These are phyloP conservation scores for Phytophthora megakarya DNA, from an alignment of 352 stramenopile species.

Conservation along the genomic window DNA sequence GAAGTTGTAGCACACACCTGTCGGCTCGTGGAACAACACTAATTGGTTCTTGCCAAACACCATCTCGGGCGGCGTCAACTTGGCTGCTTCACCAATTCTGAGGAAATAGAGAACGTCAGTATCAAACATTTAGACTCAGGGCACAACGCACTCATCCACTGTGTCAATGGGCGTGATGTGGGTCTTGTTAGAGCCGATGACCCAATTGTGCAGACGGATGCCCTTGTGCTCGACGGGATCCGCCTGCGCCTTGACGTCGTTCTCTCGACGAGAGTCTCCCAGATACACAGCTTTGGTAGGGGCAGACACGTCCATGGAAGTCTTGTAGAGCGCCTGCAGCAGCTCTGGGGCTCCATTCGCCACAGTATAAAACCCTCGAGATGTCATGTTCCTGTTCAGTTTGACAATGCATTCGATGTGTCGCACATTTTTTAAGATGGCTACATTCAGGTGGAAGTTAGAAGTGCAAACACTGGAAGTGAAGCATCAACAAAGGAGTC, in stretches of 20 bases:
- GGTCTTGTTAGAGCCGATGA: conserved; percentile 81
- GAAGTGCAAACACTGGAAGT: conserved; percentile 49
- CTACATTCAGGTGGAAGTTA: conserved; percentile 3
- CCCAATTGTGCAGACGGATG: conserved; percentile 63
- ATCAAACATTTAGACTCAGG: neutral
- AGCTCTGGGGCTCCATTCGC: conserved; percentile 54
- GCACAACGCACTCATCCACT: conserved; percentile 56
- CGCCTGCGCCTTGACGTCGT: conserved; percentile 43
- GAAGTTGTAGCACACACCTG: conserved; percentile 79
- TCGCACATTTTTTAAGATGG: conserved; percentile 3
- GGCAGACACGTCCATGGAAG: neutral
- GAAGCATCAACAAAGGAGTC: conserved; percentile 53
- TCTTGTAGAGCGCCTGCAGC: conserved; percentile 49
- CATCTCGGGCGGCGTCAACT: conserved; percentile 86
- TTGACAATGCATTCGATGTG: conserved; percentile 1
- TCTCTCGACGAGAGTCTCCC: conserved; percentile 54
- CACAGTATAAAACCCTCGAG: conserved; percentile 59
- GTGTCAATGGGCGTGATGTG: conserved; percentile 81
- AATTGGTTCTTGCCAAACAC: conserved; percentile 87
- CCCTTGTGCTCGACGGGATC: conserved; percentile 74
- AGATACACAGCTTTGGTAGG: conserved; percentile 35
- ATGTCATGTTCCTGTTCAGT: conserved; percentile 26
- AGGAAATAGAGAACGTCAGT: conserved; percentile 12
- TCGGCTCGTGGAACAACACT: conserved; percentile 70
- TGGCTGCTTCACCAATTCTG: conserved; percentile 63